Percentiles rank a stretch among this genome's conserved stretches.
Conservation (phyloP, 1,139 yeast species). For the Magnusiomyces fungicola region DNA sequence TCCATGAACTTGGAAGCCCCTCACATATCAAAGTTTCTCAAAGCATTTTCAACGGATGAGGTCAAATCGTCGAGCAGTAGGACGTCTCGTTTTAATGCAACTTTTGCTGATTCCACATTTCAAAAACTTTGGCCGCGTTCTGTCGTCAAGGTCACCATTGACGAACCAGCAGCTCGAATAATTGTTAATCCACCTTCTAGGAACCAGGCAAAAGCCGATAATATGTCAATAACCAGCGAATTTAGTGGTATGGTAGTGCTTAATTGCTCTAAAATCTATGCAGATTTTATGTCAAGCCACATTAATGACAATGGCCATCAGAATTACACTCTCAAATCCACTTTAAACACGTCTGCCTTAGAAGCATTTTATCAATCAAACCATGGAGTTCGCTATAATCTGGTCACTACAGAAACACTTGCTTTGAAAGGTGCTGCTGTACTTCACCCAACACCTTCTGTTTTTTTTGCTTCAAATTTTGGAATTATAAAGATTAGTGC, state of each 20-base stretch:
- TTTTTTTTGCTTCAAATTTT: constrained; percentile 23
- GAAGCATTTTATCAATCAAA: constrained; percentile 30
- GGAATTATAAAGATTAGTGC: constrained; percentile 24
- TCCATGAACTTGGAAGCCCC: constrained; percentile 33
- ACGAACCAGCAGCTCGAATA: constrained; percentile 35
- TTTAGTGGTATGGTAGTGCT: constrained; percentile 26
- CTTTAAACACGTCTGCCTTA: constrained; percentile 26
- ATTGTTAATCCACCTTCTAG: constrained; percentile 19
- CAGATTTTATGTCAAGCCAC: constrained; percentile 30
- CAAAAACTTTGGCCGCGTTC: constrained; percentile 31
- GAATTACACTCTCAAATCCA: constrained; percentile 24
- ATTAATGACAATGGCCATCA: constrained; percentile 19
- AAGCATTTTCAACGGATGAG: constrained; percentile 15
- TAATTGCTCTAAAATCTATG: constrained; percentile 27
- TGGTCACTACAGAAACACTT: constrained; percentile 27
- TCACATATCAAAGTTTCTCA: constrained; percentile 28
- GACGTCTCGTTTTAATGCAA: neutral
- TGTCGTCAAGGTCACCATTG: constrained; percentile 30
- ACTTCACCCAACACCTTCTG: constrained; percentile 26
- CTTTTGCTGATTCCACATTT: constrained; percentile 14
- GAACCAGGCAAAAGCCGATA: constrained; percentile 4
- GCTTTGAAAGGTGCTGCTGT: constrained; percentile 24
- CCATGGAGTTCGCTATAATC: constrained; percentile 27
- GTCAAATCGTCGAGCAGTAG: neutral
- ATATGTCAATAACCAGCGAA: constrained; percentile 8